Evolutionary conservation across 108 stramenopile genomes (phyloP).

Genomic region (Parmales sp.): DNA sequence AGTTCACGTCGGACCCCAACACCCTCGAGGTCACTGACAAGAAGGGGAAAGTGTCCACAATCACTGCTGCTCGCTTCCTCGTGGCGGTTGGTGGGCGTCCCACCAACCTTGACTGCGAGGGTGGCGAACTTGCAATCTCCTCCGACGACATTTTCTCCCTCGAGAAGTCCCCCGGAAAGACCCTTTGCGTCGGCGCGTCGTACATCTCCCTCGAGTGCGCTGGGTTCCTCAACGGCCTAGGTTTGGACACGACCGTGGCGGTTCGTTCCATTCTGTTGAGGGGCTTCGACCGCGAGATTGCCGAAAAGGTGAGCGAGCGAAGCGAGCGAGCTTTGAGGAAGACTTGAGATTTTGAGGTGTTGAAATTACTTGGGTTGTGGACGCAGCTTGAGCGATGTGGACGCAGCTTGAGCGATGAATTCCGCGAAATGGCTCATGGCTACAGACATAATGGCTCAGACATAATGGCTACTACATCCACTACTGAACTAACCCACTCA

Average conservation of each 20-base stretch:
- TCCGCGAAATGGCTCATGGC: too few species aligned
- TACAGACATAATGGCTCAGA: too few species aligned
- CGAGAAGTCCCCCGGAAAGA: constrained; percentile 78
- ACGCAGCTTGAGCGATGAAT: too few species aligned
- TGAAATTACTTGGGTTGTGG: too few species aligned
- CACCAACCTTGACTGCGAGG: constrained; percentile 59
- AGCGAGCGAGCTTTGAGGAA: too few species aligned
- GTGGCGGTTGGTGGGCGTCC: constrained; percentile 95
- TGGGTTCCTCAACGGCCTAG: constrained; percentile 85
- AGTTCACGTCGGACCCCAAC: constrained; percentile 62
- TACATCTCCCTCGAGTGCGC: constrained; percentile 98
- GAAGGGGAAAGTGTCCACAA: constrained; percentile 50
- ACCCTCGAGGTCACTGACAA: constrained; percentile 70
- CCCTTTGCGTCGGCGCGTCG: constrained; percentile 89
- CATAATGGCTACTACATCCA: too few species aligned
- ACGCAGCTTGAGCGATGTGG: too few species aligned
- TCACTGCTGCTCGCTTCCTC: constrained; percentile 74
- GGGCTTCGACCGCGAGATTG: constrained; percentile 93
- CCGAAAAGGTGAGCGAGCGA: too few species aligned
- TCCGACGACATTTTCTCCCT: constrained; percentile 92
- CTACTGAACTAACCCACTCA: too few species aligned
- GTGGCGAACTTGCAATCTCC: constrained; percentile 85
- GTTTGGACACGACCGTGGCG: constrained; percentile 82
- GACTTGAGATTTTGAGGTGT: too few species aligned
- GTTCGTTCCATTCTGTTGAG: constrained; percentile 89